Evolutionary conservation across 2,329 filamentous ascomycete genomes (phyloP).

Genomic region (Cladophialophora bantiana): DNA sequence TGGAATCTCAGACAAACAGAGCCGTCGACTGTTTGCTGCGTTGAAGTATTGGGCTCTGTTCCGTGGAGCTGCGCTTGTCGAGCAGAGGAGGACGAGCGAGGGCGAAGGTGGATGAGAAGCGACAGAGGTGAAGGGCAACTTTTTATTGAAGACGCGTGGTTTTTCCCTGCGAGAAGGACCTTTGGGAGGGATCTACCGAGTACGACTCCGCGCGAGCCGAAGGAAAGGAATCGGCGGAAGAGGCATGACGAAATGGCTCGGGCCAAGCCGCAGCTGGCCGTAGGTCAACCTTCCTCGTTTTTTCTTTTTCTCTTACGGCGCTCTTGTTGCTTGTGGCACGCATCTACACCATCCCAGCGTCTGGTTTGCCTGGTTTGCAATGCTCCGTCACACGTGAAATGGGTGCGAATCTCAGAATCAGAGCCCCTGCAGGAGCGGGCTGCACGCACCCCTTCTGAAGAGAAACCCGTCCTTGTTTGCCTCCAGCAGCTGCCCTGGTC

Average conservation of each 20-base stretch:
- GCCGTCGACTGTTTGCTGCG: slow-evolving; percentile 1
- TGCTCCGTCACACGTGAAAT: slow-evolving; percentile 2
- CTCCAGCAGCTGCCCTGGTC: slow-evolving; percentile 5
- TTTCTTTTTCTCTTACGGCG: background rate
- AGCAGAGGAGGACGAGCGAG: background rate
- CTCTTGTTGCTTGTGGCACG: background rate
- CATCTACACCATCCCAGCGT: background rate
- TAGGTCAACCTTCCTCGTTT: background rate
- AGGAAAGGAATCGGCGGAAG: slow-evolving; percentile 1
- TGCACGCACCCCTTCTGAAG: background rate
- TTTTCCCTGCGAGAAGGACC: background rate
- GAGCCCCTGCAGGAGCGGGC: background rate
- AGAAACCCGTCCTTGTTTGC: background rate
- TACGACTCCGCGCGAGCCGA: slow-evolving; percentile 13
- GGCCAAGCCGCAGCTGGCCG: background rate
- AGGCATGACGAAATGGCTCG: background rate
- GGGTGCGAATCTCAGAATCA: slow-evolving; percentile 3
- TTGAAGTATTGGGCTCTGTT: background rate
- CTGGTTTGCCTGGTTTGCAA: background rate
- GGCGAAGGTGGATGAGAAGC: background rate
- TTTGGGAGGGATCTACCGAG: background rate
- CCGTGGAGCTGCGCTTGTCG: background rate
- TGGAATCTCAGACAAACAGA: background rate
- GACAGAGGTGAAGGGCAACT: background rate
- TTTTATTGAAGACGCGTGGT: background rate